Evolutionary conservation across 2,329 filamentous ascomycete genomes (phyloP).

Genomic region (Daldinia eschscholtzii): DNA sequence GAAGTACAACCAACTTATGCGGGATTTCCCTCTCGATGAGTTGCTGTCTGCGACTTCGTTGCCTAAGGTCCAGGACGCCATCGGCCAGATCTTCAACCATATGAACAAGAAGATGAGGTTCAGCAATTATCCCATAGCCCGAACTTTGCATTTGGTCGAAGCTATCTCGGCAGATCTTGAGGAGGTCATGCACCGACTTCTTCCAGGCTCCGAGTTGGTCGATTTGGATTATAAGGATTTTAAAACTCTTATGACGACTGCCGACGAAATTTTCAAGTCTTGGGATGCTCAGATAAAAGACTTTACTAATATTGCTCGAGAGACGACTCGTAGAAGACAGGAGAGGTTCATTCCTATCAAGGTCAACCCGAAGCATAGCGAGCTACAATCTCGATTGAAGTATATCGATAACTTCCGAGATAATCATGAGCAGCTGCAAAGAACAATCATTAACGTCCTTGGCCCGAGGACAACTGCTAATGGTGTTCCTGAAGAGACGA

Average conservation of each 20-base stretch:
- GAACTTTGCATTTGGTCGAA: conserved; percentile 93
- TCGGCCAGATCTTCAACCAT: conserved; percentile 90
- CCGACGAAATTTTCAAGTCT: conserved; percentile 86
- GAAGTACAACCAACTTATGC: conserved; percentile 99
- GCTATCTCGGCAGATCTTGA: conserved; percentile 96
- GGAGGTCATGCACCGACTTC: conserved; percentile 83
- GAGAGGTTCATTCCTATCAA: conserved; percentile 99
- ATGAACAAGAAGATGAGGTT: conserved; percentile 98
- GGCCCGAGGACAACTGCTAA: conserved; percentile 76
- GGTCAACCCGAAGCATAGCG: conserved; percentile 86
- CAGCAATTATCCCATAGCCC: conserved; percentile 92
- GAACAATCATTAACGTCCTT: conserved; percentile 96
- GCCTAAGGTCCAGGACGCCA: conserved; percentile 87
- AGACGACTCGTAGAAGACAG: conserved; percentile 91
- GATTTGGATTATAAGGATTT: conserved; percentile 95
- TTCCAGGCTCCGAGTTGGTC: conserved; percentile 89
- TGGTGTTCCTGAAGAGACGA: conserved; percentile 63
- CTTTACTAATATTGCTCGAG: conserved; percentile 96
- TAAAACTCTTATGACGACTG: conserved; percentile 82
- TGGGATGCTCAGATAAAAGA: conserved; percentile 99
- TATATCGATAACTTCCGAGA: conserved; percentile 96
- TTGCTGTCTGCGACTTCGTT: conserved; percentile 91
- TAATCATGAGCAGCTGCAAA: conserved; percentile 97
- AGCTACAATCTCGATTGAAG: conserved; percentile 89
- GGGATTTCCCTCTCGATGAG: conserved; percentile 96